Base-by-base conservation (phyloP, 2,329 filamentous ascomycete genomes). In the Clarireedia hainanense region DNA sequence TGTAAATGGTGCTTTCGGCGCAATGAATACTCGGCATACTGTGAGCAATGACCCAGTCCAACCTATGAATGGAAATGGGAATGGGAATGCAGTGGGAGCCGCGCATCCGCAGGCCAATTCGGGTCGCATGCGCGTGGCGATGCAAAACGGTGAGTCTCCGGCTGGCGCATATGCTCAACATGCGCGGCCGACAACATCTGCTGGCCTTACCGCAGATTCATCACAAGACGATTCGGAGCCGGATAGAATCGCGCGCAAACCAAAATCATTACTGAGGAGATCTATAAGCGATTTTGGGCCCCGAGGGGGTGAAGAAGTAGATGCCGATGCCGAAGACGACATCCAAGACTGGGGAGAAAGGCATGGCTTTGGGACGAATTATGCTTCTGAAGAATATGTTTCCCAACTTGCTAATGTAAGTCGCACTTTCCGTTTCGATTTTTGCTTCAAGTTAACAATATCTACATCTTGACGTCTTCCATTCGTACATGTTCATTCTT, bases 341-440 rank as follows among this genome's bases (percentile, higher is more conserved):
- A 59, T 60, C 49, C 62, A 66, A 55, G 65, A 63, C 52, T 70
- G 67, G 67, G 68, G 68, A 45, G 66, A 68, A 75, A 77, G 86
- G 57, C 85, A 89, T 73, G 85, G 85, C 52, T 89, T 85, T 79
- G 85, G 88, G 63, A 81, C 84, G 61, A 84, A 88, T 69, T 83
- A 88, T 68, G 82, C 82, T 57, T 86, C 82, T 12, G 82, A 83
- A 60, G 85, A 88, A 70, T 87, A 87, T 69, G 79, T 86, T 59
- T 81, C 83, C 59, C 75, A 84, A 60, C 72, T 89, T 55, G 83
- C 81, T 62, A 83, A 83, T 64, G 80, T 83, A 70, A 69, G 76
- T 71, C 58, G 61, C 60, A 39, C 64, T 60, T 68, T 65, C 64
- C 61, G 57, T 56, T 14, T 39, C 24, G 23, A 20, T 47, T n/a